Base-by-base conservation (phyloP, 2,329 filamentous ascomycete species). In the Phoma herbarum region DNA sequence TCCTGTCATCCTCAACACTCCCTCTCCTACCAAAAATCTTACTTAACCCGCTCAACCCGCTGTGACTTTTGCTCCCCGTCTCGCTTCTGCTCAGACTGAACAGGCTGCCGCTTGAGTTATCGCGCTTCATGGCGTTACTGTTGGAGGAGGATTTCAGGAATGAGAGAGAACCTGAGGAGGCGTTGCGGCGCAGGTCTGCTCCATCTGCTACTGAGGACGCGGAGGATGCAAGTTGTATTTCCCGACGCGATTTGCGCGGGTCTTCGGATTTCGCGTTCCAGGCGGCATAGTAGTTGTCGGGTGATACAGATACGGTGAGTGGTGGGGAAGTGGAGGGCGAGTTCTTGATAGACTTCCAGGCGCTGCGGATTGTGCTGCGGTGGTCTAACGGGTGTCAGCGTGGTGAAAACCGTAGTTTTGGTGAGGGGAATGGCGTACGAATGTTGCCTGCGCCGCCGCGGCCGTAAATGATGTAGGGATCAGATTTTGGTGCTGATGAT, bases 381-480 rank as follows among this genome's bases (percentile, higher is more conserved):
- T 60, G 57, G 23, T 60, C 57, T 60, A 26, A 8, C 2, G 31
- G 16, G 14, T 35, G 29, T 26, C 12, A 6, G 18, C 23, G 20
- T 53, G 49, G 45, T 45, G 2, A 3, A 26, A 9, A 14, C 1
- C 11, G 20, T 44, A 7, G 44, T 20, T 10, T 14, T 16, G 45
- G 4, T 42, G 18, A 22, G 20, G 4, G 20, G 25, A 18, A 16
- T 35, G 29, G 39, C 52, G 14, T 55, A 60, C 57, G 57, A 28
- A 60, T 55, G 42, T 60, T 60, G 22, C 57, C 57, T 8, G 57
- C 57, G 28, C 57, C 57, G 42, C 57, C 57, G 47, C 57, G 57
- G 8, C 57, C 57, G 28, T 60, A 60, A n/a, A 56, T 48, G 52
- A 60, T 60, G 52, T 60, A 60, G 11, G 57, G 57, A 35, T 60